A percentile compares a stretch with the other conserved stretches of the same genome.
Conservation (phyloP, 1,139 yeast species). For the Yamadazyma songkhlaensis region DNA sequence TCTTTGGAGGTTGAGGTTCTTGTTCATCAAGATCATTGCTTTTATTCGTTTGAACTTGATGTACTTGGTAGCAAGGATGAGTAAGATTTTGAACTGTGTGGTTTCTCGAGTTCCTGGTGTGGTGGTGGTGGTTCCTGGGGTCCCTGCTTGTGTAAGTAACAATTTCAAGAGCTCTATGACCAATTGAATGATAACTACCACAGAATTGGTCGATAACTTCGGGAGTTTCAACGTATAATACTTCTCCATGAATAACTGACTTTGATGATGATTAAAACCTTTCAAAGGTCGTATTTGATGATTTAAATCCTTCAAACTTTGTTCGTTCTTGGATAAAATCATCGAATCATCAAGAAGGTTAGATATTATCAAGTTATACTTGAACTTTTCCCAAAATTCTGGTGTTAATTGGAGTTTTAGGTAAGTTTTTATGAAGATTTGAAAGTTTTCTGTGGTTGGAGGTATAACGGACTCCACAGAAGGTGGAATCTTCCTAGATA, state of each 20-base stretch:
- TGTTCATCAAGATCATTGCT: constrained; percentile 23
- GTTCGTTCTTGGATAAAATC: constrained; percentile 44
- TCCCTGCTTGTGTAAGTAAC: too few relatives aligned
- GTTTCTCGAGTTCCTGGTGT: too few relatives aligned
- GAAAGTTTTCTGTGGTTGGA: constrained; percentile 23
- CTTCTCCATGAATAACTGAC: constrained; percentile 15
- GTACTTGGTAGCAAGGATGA: constrained; percentile 29
- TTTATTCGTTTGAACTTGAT: constrained; percentile 27
- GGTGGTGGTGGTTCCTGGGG: too few relatives aligned
- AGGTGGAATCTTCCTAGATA: neutral
- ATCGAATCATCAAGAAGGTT: constrained; percentile 43
- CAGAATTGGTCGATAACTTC: constrained; percentile 10
- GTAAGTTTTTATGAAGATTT: constrained; percentile 28
- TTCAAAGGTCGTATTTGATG: constrained; percentile 5
- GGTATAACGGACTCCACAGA: constrained; percentile 1
- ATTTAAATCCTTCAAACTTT: constrained; percentile 10
- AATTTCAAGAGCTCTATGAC: constrained; percentile 26
- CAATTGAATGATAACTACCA: constrained; percentile 20
- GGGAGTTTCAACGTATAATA: constrained; percentile 14
- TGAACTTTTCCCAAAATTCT: constrained; percentile 42
- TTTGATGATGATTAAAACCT: constrained; percentile 18
- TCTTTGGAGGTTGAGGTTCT: constrained; percentile 22
- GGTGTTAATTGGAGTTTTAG: constrained; percentile 18
- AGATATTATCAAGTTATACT: constrained; percentile 39
- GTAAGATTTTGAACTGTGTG: constrained; percentile 31